These are phyloP conservation scores for Tuber indicum DNA, from an alignment of 495 filamentous ascomycete genomes.

Conservation along the genomic window DNA sequence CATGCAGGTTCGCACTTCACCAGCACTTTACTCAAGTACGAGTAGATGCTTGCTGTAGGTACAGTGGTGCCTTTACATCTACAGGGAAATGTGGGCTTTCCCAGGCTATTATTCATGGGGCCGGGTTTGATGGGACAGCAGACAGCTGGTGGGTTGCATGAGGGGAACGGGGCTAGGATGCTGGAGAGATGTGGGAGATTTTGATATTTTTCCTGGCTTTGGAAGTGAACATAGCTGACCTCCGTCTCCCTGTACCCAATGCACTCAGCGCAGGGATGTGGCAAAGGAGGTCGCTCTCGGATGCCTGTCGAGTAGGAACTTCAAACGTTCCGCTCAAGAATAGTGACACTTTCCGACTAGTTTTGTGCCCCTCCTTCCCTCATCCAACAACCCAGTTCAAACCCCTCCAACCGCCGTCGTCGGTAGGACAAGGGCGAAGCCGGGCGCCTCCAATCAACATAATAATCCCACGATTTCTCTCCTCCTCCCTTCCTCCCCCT, in stretches of 20 bases:
- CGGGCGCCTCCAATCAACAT: background rate
- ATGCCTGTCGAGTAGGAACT: background rate
- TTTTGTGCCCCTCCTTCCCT: conserved; percentile 19
- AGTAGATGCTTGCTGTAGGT: background rate
- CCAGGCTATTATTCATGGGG: background rate
- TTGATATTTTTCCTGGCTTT: too few species aligned
- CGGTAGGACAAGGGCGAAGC: conserved; percentile 18
- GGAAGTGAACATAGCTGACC: background rate
- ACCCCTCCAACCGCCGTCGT: conserved; percentile 20
- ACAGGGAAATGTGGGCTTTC: background rate
- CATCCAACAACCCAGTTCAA: conserved; percentile 8
- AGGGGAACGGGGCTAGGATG: background rate
- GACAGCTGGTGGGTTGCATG: background rate
- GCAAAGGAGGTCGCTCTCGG: background rate
- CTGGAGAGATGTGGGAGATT: background rate
- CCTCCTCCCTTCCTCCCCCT: background rate
- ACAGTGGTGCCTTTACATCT: background rate
- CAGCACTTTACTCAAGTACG: background rate
- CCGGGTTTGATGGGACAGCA: background rate
- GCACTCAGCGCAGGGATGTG: background rate
- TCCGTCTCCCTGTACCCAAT: background rate
- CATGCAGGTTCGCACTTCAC: background rate
- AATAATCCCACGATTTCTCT: background rate
- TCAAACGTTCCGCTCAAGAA: background rate
- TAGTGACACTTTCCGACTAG: background rate